A percentile compares a stretch with the other conserved stretches of the same genome.
These are phyloP conservation scores for Pseudogymnoascus sp. DNA, from an alignment of 2,329 filamentous ascomycete genomes.

Conservation along the genomic window DNA sequence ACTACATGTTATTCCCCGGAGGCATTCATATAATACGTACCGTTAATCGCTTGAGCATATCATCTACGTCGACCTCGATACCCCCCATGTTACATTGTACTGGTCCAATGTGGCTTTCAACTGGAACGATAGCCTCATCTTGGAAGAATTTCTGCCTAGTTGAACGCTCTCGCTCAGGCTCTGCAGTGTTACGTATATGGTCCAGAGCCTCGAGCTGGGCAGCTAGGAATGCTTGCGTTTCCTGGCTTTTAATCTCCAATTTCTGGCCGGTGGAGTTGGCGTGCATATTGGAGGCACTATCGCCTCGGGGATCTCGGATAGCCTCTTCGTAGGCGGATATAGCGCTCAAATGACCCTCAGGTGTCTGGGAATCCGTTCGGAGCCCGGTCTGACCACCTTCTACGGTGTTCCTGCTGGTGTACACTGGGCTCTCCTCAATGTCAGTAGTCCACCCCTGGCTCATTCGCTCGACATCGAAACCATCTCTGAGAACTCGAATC, in stretches of 20 bases:
- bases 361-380: constrained; percentile 16
- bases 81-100: constrained; percentile 98
- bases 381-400: constrained; percentile 13
- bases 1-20: background rate
- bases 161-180: constrained; percentile 1
- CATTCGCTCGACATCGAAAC: constrained; percentile 82
- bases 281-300: constrained; percentile 47
- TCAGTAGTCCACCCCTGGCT: constrained; percentile 82
- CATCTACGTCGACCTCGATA: constrained; percentile 90
- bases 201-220: constrained; percentile 73
- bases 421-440: constrained; percentile 53
- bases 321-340: constrained; percentile 72
- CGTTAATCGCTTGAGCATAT: constrained; percentile 82
- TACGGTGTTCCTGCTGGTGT: constrained; percentile 27
- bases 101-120: constrained; percentile 75
- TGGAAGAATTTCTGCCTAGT: constrained; percentile 5
- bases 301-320: constrained; percentile 66
- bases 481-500: constrained; percentile 83
- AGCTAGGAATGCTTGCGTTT: constrained; percentile 71
- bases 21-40: constrained; percentile 39
- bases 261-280: constrained; percentile 33
- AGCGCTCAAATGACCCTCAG: constrained; percentile 42
- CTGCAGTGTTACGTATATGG: constrained; percentile 41
- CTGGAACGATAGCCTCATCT: constrained; percentile 27
- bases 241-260: constrained; percentile 55